phyloP scores from a whole-genome alignment of 1,284 basidiomycete genomes.

The Hymenochaete sp. region DNA sequence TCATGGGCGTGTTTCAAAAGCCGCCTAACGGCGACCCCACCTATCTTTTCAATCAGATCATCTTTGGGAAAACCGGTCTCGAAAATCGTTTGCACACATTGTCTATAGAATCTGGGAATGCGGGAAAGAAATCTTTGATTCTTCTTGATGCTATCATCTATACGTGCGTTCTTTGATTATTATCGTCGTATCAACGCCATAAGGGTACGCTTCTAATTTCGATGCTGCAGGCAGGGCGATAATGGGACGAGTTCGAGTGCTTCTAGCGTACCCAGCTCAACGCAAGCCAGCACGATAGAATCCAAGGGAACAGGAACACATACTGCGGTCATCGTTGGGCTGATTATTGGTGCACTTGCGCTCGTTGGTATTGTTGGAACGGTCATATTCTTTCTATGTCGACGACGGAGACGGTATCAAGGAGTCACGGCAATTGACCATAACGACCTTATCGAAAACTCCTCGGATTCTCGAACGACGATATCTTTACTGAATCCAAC shows the following conservation, averaged over 20 bases:
- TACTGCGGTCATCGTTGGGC: constrained; percentile 6
- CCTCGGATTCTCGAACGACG: too few relatives aligned
- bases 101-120: constrained; percentile 4
- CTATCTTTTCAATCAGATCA: constrained; percentile 9
- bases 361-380: constrained; percentile 5
- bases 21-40: constrained; percentile 5
- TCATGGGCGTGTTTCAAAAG: not conserved
- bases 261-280: not conserved
- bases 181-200: not conserved
- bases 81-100: constrained; percentile 5
- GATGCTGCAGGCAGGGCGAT: not conserved
- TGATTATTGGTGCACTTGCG: constrained; percentile 5
- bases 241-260: not conserved
- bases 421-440: too few relatives aligned
- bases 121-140: not conserved
- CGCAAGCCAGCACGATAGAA: not conserved
- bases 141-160: constrained; percentile 12
- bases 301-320: not conserved
- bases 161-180: constrained; percentile 4
- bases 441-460: too few relatives aligned
- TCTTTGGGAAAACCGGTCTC: constrained; percentile 4
- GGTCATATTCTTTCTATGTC: constrained; percentile 2
- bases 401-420: constrained; percentile 1
- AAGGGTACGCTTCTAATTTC: not conserved
- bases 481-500: too few relatives aligned